Evolutionary conservation across 345 rosid species (phyloP).

Genomic region (Murraya koenigii): DNA sequence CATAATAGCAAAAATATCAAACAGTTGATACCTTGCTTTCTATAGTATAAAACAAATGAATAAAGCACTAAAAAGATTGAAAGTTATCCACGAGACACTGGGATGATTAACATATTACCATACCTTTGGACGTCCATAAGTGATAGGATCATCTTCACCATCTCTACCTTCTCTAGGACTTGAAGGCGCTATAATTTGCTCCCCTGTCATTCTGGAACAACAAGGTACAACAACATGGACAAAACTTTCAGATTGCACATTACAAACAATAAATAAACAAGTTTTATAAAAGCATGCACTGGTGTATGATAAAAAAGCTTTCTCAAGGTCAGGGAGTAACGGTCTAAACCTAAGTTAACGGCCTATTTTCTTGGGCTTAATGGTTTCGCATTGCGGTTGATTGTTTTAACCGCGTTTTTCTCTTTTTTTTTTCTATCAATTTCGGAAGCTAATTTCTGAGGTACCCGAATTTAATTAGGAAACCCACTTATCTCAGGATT

Average conservation of each 20-base stretch:
- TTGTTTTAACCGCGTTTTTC: no score
- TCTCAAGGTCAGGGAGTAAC: no score
- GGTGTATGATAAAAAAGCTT: no score
- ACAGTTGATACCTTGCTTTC: neutral
- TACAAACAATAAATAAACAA: neutral
- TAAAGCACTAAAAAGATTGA: constrained; percentile 10
- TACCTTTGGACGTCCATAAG: constrained; percentile 66
- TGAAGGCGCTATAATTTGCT: constrained; percentile 77
- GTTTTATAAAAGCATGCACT: no score
- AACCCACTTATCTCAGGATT: neutral
- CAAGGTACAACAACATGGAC: constrained; percentile 25
- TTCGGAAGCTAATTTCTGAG: neutral
- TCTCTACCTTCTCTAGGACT: constrained; percentile 92
- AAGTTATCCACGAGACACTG: constrained; percentile 3
- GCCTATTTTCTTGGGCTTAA: no score
- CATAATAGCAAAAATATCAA: neutral
- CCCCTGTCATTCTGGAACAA: constrained; percentile 85
- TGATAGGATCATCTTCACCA: constrained; percentile 63
- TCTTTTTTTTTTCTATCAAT: neutral
- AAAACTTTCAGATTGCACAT: neutral
- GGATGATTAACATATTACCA: constrained; percentile 17
- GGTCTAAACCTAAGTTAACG: no score
- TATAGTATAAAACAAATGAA: neutral
- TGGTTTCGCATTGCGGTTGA: no score
- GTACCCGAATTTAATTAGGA: neutral